phyloP scores from a whole-genome alignment of 768 basidiomycete species.

The Heimioporus sp. region DNA sequence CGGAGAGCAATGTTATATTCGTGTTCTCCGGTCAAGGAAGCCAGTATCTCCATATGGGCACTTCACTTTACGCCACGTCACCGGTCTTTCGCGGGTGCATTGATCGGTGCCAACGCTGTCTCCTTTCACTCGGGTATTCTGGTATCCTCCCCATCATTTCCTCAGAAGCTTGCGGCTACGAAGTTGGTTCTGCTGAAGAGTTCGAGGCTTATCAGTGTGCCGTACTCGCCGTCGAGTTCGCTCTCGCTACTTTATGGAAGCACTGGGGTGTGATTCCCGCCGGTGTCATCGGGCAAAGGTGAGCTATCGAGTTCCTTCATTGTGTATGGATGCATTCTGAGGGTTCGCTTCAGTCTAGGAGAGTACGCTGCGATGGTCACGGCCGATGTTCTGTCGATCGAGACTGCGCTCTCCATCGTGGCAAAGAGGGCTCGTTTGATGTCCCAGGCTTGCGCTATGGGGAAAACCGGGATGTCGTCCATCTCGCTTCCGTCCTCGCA shows the following conservation, averaged over 20 bases:
- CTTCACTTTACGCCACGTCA: constrained; percentile 48
- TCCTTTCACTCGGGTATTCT: constrained; percentile 48
- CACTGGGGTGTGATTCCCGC: constrained; percentile 63
- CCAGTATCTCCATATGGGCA: constrained; percentile 66
- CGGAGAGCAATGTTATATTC: constrained; percentile 45
- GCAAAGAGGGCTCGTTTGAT: constrained; percentile 60
- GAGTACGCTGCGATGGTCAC: constrained; percentile 71
- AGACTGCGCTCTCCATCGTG: constrained; percentile 56
- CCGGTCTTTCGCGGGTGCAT: constrained; percentile 49
- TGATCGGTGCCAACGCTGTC: constrained; percentile 55
- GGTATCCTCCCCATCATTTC: constrained; percentile 48
- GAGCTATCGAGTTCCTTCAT: constrained; percentile 10
- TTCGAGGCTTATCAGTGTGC: constrained; percentile 51
- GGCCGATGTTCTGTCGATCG: constrained; percentile 56
- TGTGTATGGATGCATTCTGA: neutral
- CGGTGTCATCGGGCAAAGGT: constrained; percentile 77
- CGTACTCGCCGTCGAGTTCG: constrained; percentile 61
- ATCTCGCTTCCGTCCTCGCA: constrained; percentile 38
- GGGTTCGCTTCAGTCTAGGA: constrained; percentile 51
- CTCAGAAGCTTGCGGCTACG: constrained; percentile 21
- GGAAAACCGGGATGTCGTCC: constrained; percentile 61
- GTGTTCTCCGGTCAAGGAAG: constrained; percentile 76
- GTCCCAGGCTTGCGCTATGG: constrained; percentile 41
- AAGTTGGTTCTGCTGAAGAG: constrained; percentile 31
- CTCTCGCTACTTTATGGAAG: constrained; percentile 61